phyloP scores from a whole-genome alignment of 2,329 filamentous ascomycete species.

The Penicillium freii region DNA sequence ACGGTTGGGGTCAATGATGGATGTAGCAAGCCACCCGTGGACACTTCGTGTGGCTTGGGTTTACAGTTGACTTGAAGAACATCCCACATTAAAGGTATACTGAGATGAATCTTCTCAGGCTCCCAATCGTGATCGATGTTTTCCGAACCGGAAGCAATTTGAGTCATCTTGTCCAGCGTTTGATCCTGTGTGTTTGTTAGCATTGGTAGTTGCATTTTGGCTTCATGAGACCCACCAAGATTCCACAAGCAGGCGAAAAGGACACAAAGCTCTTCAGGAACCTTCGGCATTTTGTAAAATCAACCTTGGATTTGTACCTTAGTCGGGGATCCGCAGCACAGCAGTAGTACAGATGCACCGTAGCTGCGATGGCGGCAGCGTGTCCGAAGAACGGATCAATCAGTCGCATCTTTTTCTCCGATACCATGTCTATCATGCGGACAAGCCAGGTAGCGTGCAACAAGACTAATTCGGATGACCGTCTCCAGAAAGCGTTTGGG shows the following conservation, averaged over 20 bases:
- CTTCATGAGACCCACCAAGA: slow-evolving; percentile 40
- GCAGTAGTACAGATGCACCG: slow-evolving; percentile 55
- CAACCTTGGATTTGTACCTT: slow-evolving; percentile 53
- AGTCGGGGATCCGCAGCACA: slow-evolving; percentile 50
- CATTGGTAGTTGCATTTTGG: neutral
- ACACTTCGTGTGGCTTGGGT: slow-evolving; percentile 37
- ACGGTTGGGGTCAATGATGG: slow-evolving; percentile 40
- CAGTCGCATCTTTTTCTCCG: slow-evolving; percentile 51
- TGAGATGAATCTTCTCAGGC: slow-evolving; percentile 54
- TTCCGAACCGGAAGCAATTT: slow-evolving; percentile 51
- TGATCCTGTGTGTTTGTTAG: slow-evolving; percentile 40
- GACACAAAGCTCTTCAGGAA: slow-evolving; percentile 52
- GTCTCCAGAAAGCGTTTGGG: slow-evolving; percentile 55
- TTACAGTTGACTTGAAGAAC: slow-evolving; percentile 51
- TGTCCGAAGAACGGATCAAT: slow-evolving; percentile 55
- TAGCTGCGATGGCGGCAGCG: slow-evolving; percentile 53
- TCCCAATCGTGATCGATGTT: slow-evolving; percentile 54
- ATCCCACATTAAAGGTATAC: slow-evolving; percentile 55
- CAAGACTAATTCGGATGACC: slow-evolving; percentile 52
- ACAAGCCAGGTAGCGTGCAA: slow-evolving; percentile 56
- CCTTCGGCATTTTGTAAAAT: slow-evolving; percentile 52
- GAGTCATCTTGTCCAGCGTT: slow-evolving; percentile 50
- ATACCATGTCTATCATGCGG: slow-evolving; percentile 55
- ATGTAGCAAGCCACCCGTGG: slow-evolving; percentile 44
- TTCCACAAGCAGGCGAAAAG: slow-evolving; percentile 48